Evolutionary conservation across 2,329 filamentous ascomycete genomes (phyloP), one percentile per base, ranked within the genome.

Genomic region (Orbilia javanica): DNA sequence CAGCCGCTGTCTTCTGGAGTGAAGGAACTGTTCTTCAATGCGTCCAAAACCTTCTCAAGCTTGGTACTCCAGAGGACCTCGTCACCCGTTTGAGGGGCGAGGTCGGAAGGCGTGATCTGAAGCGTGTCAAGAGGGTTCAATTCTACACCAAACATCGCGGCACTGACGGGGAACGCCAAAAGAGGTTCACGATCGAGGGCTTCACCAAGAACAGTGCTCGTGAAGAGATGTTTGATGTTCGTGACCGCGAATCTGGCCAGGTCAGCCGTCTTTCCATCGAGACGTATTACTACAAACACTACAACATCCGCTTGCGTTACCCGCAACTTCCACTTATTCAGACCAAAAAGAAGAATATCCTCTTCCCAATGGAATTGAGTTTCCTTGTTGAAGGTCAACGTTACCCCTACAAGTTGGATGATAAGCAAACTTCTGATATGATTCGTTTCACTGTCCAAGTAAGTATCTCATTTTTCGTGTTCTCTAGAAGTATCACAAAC

Each of bases 1-100:
- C 94, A 71, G 97, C 98, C 82, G 92, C 93, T 0, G 92, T 92
- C 11, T 99, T 99, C 85, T 98, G 93, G 91, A 87, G 86, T 42
- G 72, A 83, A 46, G 80, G 4, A 53, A 80, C 13, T 80, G 83
- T 83, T 84, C 44, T 79, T 62, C 81, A 81, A 63, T 81, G 81
- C 18, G 27, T 68, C 36, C 63, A 65, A 25, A 74, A 67, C 77
- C 60, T 81, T 79, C 22, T 79, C 57, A 55, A 81, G 46, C 39
- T 63, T 22, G 62, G 62, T 1, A 72, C 31, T 80, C 82, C 25
- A 79, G 82, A 8, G 31, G 80, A 0, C 80, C 85, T 27, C 71
- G 81, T 36, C 73, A 72, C 3, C 64, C 79, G 20, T 67, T 79
- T 53, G 70, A 66, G 13, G 70, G 81, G 1, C 81, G 83, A 0